These are phyloP conservation scores for Friedmanniomyces endolithicus DNA, from an alignment of 495 filamentous ascomycete species.

Conservation along the genomic window DNA sequence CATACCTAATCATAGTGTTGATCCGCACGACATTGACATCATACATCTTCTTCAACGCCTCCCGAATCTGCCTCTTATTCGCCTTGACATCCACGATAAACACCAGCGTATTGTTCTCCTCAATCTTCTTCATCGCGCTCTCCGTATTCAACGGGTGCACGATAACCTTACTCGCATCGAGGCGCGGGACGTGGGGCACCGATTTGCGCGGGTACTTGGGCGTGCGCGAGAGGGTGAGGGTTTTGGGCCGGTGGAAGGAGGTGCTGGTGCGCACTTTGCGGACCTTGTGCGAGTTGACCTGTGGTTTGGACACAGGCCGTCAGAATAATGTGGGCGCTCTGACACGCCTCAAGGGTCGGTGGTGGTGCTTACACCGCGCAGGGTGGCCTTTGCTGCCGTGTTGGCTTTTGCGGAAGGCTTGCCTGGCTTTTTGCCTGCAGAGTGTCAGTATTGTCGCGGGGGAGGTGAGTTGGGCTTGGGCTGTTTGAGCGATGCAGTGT, in stretches of 20 bases:
- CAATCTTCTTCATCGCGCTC: slow-evolving; percentile 99
- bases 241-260: slow-evolving; percentile 96
- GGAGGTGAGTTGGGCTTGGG: not conserved
- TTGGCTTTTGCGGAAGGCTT: slow-evolving; percentile 64
- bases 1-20: slow-evolving; percentile 93
- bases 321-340: slow-evolving; percentile 31
- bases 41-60: slow-evolving; percentile 96
- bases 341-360: slow-evolving; percentile 29
- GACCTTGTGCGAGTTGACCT: slow-evolving; percentile 71
- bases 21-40: slow-evolving; percentile 96
- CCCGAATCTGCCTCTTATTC: slow-evolving; percentile 99
- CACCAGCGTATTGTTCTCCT: slow-evolving; percentile 98
- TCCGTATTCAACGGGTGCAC: slow-evolving; percentile 78
- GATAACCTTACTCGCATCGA: slow-evolving; percentile 74
- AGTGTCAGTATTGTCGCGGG: not conserved
- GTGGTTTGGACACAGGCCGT: slow-evolving; percentile 34
- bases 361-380: slow-evolving; percentile 61
- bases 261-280: slow-evolving; percentile 85
- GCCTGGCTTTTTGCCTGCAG: slow-evolving; percentile 48
- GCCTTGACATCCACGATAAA: slow-evolving; percentile 98
- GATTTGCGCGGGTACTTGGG: slow-evolving; percentile 97
- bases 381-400: slow-evolving; percentile 83
- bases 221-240: slow-evolving; percentile 73
- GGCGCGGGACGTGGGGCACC: slow-evolving; percentile 73
- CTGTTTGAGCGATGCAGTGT: not conserved